These are phyloP conservation scores for Grosmannia serpens DNA, from an alignment of 2,329 filamentous ascomycete species.

Conservation along the genomic window DNA sequence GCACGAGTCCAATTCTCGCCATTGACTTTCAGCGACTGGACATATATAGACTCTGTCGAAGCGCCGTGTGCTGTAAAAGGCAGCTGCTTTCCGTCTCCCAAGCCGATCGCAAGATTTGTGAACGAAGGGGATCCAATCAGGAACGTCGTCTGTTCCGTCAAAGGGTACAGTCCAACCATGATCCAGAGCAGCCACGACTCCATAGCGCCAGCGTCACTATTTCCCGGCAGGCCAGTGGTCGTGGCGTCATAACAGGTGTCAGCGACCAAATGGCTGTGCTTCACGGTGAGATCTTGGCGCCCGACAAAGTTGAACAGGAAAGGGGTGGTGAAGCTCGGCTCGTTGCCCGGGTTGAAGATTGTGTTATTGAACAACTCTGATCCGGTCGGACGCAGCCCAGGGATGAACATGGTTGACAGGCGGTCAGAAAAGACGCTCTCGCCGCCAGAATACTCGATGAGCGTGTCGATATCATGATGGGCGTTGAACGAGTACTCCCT, in stretches of 20 bases:
- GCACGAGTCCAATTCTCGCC: conserved; percentile 48
- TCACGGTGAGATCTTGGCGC: conserved; percentile 49
- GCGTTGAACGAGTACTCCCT: conserved; percentile 59
- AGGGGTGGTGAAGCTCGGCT: conserved; percentile 54
- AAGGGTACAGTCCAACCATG: conserved; percentile 56
- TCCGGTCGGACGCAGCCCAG: conserved; percentile 29
- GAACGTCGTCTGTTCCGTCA: conserved; percentile 58
- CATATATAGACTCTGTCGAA: conserved; percentile 33
- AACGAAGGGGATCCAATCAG: conserved; percentile 56
- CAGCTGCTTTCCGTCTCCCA: conserved; percentile 43
- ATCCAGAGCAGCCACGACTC: conserved; percentile 59
- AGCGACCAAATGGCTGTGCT: conserved; percentile 45
- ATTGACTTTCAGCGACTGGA: conserved; percentile 57
- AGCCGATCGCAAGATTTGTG: conserved; percentile 42
- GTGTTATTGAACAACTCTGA: conserved; percentile 34
- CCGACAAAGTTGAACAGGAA: conserved; percentile 59
- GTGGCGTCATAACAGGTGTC: conserved; percentile 47
- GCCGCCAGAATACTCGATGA: conserved; percentile 40
- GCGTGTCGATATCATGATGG: conserved; percentile 50
- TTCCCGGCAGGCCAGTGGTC: conserved; percentile 50
- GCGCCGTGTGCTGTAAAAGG: conserved; percentile 32
- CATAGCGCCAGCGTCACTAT: conserved; percentile 63
- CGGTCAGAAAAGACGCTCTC: conserved; percentile 39
- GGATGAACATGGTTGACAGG: conserved; percentile 49
- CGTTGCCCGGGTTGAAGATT: conserved; percentile 38